Percentiles rank a stretch among this genome's conserved stretches.
Evolutionary conservation across 768 basidiomycete genomes (phyloP).

Genomic region (Suillus clintonianus): DNA sequence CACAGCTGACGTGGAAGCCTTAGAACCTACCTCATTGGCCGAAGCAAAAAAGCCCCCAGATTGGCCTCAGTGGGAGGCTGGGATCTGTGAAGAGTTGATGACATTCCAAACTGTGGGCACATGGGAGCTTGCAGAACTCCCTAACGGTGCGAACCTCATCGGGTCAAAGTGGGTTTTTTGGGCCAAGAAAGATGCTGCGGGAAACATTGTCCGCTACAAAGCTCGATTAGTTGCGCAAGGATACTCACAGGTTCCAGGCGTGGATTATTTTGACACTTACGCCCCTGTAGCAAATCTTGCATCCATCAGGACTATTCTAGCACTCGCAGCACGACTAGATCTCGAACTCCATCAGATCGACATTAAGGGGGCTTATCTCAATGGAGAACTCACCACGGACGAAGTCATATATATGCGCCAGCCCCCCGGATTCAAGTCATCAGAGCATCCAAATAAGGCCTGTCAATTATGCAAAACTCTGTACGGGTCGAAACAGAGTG

Average conservation of each 20-base stretch:
- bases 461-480: constrained; percentile 26
- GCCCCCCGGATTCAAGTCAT: constrained; percentile 26
- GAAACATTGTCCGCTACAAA: constrained; percentile 31
- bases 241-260: constrained; percentile 10
- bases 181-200: constrained; percentile 34
- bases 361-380: constrained; percentile 44
- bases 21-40: too few species aligned
- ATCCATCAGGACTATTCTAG: constrained; percentile 3
- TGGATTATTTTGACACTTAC: constrained; percentile 8
- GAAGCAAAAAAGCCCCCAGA: too few species aligned
- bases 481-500: too few species aligned
- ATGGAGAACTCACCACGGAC: constrained; percentile 34
- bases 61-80: too few species aligned
- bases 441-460: constrained; percentile 28
- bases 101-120: not conserved
- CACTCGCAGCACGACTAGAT: constrained; percentile 12
- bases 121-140: constrained; percentile 9
- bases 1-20: too few species aligned
- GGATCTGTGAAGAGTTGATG: too few species aligned
- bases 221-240: constrained; percentile 28
- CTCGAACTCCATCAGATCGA: constrained; percentile 44
- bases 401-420: constrained; percentile 44
- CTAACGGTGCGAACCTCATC: constrained; percentile 33
- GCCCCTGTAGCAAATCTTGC: constrained; percentile 2
- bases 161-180: constrained; percentile 40